A percentile compares a stretch with the other conserved stretches of the same genome.
Conservation (phyloP, 2,329 filamentous ascomycete genomes). For the Esteya vermicola region DNA sequence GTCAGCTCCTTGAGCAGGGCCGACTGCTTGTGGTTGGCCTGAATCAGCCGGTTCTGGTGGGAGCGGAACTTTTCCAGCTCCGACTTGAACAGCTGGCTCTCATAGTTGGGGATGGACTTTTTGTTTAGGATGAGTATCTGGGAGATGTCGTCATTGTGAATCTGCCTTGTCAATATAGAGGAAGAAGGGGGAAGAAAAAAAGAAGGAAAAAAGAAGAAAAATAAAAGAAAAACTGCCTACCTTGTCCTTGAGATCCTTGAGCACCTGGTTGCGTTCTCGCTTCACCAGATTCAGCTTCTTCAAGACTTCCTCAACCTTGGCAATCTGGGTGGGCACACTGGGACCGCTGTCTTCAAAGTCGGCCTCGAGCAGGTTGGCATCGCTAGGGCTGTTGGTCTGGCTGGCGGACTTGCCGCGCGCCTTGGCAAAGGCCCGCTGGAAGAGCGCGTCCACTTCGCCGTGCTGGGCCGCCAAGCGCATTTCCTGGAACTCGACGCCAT, state of each 20-base stretch:
- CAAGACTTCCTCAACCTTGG: conserved; percentile 74
- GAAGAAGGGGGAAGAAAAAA: too few species aligned
- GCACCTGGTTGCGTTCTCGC: conserved; percentile 74
- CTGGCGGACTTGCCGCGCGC: conserved; percentile 51
- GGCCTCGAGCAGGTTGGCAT: conserved; percentile 77
- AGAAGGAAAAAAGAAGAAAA: too few species aligned
- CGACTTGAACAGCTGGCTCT: conserved; percentile 81
- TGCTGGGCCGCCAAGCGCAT: conserved; percentile 83
- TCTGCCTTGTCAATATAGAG: too few species aligned
- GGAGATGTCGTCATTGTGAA: conserved; percentile 92
- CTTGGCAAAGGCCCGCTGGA: conserved; percentile 74
- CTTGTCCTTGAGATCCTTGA: conserved; percentile 97
- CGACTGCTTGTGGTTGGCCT: conserved; percentile 91
- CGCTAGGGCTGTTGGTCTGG: conserved; percentile 46
- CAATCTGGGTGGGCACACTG: conserved; percentile 81
- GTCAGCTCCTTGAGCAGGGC: conserved; percentile 92
- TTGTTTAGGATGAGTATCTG: conserved; percentile 97
- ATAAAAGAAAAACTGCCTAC: conserved; percentile 33
- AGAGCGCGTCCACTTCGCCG: conserved; percentile 76
- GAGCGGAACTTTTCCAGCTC: conserved; percentile 96
- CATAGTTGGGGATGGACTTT: conserved; percentile 85
- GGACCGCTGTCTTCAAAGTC: conserved; percentile 71
- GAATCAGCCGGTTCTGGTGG: conserved; percentile 78
- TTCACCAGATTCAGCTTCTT: conserved; percentile 89
- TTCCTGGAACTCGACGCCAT: conserved; percentile 81